phyloP scores from a whole-genome alignment of 148 eudicot genomes.

The Nepenthes mirabilis region DNA sequence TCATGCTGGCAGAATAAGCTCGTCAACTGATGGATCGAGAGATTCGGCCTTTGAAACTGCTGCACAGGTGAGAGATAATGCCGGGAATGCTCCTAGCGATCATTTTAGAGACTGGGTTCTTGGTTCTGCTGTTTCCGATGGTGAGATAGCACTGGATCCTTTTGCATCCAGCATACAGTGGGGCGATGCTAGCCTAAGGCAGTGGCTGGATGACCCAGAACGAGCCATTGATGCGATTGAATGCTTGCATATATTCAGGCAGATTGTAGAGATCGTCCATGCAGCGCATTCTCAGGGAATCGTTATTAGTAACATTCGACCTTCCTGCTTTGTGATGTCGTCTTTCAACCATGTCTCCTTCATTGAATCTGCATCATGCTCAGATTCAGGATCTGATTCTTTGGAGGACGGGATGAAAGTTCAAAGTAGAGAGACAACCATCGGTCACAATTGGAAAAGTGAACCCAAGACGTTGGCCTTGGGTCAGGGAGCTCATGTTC shows the following conservation, averaged over 20 bases:
- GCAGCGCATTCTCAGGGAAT: conserved; percentile 79
- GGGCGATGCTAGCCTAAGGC: conserved; percentile 72
- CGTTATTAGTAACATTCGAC: conserved; percentile 71
- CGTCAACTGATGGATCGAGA: conserved; percentile 39
- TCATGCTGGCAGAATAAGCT: conserved; percentile 27
- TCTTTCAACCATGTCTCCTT: conserved; percentile 80
- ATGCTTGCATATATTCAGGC: conserved; percentile 78
- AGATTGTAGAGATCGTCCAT: conserved; percentile 74
- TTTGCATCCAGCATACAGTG: conserved; percentile 29
- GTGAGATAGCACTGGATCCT: conserved; percentile 31
- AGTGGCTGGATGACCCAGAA: conserved; percentile 76
- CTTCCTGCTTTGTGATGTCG: conserved; percentile 88
- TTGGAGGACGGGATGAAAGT: conserved; percentile 43
- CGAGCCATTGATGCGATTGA: conserved; percentile 53
- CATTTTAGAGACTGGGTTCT: conserved; percentile 15
- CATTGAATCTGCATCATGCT: conserved; percentile 92
- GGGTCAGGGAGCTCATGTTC: conserved; percentile 5
- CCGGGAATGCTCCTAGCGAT: conserved; percentile 24
- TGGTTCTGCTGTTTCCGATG: conserved; percentile 28
- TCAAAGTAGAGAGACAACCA: conserved; percentile 27
- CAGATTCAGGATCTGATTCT: conserved; percentile 81
- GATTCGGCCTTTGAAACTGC: conserved; percentile 30
- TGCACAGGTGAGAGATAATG: conserved; percentile 23
- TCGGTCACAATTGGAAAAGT: conserved; percentile 14
- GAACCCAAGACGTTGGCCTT: conserved; percentile 14